Conservation (phyloP, 2,329 filamentous ascomycete species). For the Pyrenophora seminiperda region DNA sequence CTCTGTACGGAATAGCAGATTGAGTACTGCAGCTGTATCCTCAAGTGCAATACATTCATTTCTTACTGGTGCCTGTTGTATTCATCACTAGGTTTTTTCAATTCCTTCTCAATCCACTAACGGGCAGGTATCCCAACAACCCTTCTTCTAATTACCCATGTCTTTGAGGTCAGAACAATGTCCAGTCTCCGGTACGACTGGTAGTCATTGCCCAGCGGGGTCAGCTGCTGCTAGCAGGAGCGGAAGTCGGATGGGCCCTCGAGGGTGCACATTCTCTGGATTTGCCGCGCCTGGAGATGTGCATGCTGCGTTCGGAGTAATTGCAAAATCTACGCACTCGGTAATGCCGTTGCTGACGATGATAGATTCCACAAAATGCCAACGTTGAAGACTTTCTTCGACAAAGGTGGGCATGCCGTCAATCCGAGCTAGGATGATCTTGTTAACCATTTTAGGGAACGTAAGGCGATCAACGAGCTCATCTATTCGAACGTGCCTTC, state of each 20-base stretch:
- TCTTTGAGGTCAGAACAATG: conserved; percentile 21
- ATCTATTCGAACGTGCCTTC: conserved; percentile 34
- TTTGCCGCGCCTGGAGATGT: conserved; percentile 32
- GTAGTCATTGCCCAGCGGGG: conserved; percentile 21
- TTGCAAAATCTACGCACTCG: background rate
- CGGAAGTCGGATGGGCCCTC: conserved; percentile 23
- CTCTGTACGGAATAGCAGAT: background rate
- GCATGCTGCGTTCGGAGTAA: conserved; percentile 30
- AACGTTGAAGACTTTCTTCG: conserved; percentile 31
- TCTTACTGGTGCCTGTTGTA: background rate
- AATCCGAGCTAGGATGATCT: background rate
- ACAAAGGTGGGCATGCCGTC: conserved; percentile 20
- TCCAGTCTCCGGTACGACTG: conserved; percentile 25
- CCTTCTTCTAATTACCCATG: conserved; percentile 2
- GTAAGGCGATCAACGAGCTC: conserved; percentile 35
- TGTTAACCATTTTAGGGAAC: conserved; percentile 22
- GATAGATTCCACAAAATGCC: conserved; percentile 25
- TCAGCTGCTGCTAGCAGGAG: conserved; percentile 19
- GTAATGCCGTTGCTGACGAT: conserved; percentile 2
- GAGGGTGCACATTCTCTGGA: conserved; percentile 34
- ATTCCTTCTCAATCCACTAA: background rate
- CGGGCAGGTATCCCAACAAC: conserved; percentile 6
- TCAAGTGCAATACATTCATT: background rate
- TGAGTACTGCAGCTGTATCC: background rate
- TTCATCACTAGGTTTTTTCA: background rate